Conservation (phyloP, 441 rosid species). For the Adansonia madagascariensis region DNA sequence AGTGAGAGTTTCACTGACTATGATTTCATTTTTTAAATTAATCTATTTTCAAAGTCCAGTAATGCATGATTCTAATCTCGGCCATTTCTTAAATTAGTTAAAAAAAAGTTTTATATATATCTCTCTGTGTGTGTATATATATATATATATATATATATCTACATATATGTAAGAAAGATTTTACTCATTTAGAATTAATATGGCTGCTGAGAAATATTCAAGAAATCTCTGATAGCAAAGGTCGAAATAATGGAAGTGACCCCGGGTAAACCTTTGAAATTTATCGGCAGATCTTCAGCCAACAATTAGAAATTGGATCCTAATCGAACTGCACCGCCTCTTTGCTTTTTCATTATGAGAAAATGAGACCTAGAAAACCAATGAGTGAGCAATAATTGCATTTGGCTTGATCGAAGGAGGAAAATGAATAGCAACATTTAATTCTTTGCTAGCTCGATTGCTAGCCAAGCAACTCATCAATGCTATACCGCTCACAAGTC, state of each 20-base stretch:
- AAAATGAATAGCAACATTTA: not conserved
- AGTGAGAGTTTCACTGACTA: not conserved
- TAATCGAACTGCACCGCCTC: too few species aligned
- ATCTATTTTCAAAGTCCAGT: not conserved
- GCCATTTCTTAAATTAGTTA: not conserved
- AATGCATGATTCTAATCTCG: not conserved
- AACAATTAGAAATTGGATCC: not conserved
- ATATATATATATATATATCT: too few species aligned
- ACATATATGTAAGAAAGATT: constrained; percentile 2
- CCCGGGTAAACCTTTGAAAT: not conserved
- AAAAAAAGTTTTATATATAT: not conserved
- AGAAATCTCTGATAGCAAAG: not conserved
- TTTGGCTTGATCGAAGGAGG: not conserved
- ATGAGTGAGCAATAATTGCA: constrained; percentile 4
- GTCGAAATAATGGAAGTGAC: not conserved
- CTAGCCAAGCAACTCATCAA: too few species aligned
- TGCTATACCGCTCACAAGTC: not conserved
- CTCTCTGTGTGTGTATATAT: too few species aligned
- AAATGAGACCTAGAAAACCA: not conserved
- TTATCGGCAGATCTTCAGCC: not conserved
- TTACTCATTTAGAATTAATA: not conserved
- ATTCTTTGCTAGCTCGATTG: not conserved
- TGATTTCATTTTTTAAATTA: not conserved
- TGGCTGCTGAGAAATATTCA: not conserved
- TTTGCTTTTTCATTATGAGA: not conserved